phyloP scores from a whole-genome alignment of 2,329 filamentous ascomycete species.

The Domatiomyces catenatus region DNA sequence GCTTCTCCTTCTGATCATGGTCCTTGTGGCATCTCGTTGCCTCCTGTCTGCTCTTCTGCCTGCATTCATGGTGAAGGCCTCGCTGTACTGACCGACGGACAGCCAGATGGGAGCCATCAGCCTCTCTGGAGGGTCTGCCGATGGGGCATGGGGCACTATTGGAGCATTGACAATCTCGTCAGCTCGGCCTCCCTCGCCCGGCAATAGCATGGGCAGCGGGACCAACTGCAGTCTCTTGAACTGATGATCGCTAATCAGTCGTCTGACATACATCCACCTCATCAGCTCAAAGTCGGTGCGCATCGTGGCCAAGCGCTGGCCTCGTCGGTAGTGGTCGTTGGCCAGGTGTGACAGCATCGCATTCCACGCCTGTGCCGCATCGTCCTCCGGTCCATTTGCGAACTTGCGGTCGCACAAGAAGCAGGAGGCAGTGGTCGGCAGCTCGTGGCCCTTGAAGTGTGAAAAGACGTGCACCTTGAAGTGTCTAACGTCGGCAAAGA shows the following conservation, averaged over 20 bases:
- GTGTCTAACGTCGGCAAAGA: constrained; percentile 23
- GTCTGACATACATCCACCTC: constrained; percentile 29
- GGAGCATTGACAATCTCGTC: constrained; percentile 3
- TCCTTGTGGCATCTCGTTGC: constrained; percentile 14
- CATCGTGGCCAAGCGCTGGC: constrained; percentile 26
- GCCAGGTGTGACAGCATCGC: constrained; percentile 29
- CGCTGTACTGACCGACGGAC: constrained; percentile 11
- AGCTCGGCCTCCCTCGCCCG: constrained; percentile 2
- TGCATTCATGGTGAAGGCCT: constrained; percentile 13
- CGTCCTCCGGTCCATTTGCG: constrained; percentile 10
- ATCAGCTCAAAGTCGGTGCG: constrained; percentile 30
- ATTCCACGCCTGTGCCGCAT: constrained; percentile 25
- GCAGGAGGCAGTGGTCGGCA: constrained; percentile 28
- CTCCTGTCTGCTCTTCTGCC: constrained; percentile 14
- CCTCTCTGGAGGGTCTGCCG: constrained; percentile 5
- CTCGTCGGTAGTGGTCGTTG: constrained; percentile 25
- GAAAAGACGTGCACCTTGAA: constrained; percentile 32
- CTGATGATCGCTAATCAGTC: constrained; percentile 29
- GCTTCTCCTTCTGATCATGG: constrained; percentile 6
- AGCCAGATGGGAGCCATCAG: constrained; percentile 7
- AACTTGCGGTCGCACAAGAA: constrained; percentile 25
- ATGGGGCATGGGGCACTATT: constrained; percentile 8
- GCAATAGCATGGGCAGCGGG: constrained; percentile 19
- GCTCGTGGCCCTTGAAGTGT: constrained; percentile 28
- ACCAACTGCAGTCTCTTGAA: constrained; percentile 30